Percentiles rank a stretch among this genome's conserved stretches.
Conservation (phyloP, 331 rosid genomes). For the Spiraea crenata region DNA sequence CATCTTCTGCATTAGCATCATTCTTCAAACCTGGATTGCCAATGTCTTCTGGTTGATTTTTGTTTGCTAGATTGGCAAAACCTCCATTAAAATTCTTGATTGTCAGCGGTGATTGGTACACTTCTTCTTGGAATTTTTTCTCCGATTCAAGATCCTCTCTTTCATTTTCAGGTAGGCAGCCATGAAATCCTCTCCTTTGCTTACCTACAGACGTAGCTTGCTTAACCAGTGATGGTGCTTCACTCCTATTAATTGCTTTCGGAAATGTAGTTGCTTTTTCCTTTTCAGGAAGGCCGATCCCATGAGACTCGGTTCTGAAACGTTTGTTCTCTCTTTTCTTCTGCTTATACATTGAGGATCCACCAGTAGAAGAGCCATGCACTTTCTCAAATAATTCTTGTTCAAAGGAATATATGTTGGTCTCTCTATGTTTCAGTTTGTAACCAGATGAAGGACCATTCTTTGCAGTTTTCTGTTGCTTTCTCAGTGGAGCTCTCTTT, state of each 20-base stretch:
- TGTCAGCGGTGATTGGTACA: conserved; percentile 34
- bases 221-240: conserved; percentile 30
- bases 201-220: conserved; percentile 32
- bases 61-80: conserved; percentile 37
- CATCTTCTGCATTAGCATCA: conserved; percentile 43
- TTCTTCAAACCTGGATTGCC: conserved; percentile 14
- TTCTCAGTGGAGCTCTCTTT: conserved; percentile 48
- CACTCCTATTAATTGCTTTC: conserved; percentile 38
- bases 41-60: conserved; percentile 34
- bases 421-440: conserved; percentile 43
- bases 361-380: conserved; percentile 38
- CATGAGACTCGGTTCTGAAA: conserved; percentile 31
- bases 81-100: conserved; percentile 26
- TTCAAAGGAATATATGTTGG: conserved; percentile 38
- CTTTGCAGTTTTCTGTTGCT: conserved; percentile 38
- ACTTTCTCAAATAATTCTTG: conserved; percentile 35
- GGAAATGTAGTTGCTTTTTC: conserved; percentile 32
- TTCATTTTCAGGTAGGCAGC: conserved; percentile 38
- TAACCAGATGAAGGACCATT: conserved; percentile 31
- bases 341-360: conserved; percentile 35
- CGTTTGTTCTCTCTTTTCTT: conserved; percentile 42
- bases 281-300: conserved; percentile 38
- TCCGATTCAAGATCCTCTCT: conserved; percentile 29
- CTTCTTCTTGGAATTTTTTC: conserved; percentile 35
- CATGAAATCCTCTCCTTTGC: conserved; percentile 30